Conservation (phyloP, 257 asterid genomes). For the Ilex asprella region DNA sequence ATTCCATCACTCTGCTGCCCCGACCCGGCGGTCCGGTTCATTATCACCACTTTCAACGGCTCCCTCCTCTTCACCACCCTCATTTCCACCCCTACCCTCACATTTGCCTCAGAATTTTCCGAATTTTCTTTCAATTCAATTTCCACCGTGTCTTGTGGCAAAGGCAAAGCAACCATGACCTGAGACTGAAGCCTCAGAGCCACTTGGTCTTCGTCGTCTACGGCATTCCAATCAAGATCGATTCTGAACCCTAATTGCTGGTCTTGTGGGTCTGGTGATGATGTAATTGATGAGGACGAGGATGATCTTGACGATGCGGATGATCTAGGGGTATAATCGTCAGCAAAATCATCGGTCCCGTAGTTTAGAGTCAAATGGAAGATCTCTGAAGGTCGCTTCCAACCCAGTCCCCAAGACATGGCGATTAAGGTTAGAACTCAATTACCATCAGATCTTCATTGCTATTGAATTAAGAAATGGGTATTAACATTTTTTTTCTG, state of each 20-base stretch:
- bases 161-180: constrained; percentile 96
- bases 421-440: not conserved
- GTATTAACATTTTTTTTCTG: too few relatives aligned
- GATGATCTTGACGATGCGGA: constrained; percentile 40
- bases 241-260: constrained; percentile 46
- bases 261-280: constrained; percentile 20
- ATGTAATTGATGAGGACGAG: constrained; percentile 26
- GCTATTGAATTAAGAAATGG: too few relatives aligned
- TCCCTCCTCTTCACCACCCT: constrained; percentile 78
- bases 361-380: constrained; percentile 82
- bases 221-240: constrained; percentile 83
- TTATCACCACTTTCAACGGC: constrained; percentile 61
- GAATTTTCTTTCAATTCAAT: constrained; percentile 44
- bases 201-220: constrained; percentile 89
- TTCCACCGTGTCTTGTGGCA: constrained; percentile 76
- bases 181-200: constrained; percentile 87
- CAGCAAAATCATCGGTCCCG: constrained; percentile 69
- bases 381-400: constrained; percentile 89
- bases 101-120: constrained; percentile 21
- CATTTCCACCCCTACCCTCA: constrained; percentile 55
- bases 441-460: not conserved
- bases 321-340: constrained; percentile 58
- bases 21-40: constrained; percentile 79
- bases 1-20: constrained; percentile 90
- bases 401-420: constrained; percentile 99